Evolutionary conservation across 2,329 filamentous ascomycete genomes (phyloP), one percentile per base, ranked within the genome.

Genomic region (Aspergillus sp.): DNA sequence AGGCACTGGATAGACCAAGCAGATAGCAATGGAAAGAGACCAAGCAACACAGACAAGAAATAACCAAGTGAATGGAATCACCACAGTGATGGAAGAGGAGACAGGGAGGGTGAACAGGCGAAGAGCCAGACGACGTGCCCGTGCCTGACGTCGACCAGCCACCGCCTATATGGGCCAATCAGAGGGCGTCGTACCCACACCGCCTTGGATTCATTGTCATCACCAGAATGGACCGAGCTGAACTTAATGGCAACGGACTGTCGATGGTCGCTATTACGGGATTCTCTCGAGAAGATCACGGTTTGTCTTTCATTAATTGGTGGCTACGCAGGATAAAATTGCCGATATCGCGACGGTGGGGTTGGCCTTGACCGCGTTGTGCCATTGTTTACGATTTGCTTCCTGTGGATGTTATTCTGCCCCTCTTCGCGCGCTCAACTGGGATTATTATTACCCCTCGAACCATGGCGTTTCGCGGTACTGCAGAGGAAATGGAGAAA

Each of bases 401-500:
- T 28, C 19, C 19, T 19, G 19, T 19, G 19, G 19, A 19, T 19
- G 19, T 19, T 19, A 19, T 19, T 19, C 27, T 36, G 41, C 41
- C 32, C 41, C 41, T 43, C 41, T 26, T 35, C n/a, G n/a, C 26
- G 41, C 19, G 9, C 30, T 27, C 12, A 39, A 39, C 26, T 26
- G 12, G 9, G 4, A 19, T 9, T 28, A 39, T 39, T 39, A 19
- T 9, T 28, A 39, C 27, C 27, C 36, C 10, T 8, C 36, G 36
- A 33, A n/a, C 35, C 36, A 69, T 70, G 65, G 53, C 62, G 41
- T 47, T 56, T 26, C 64, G 60, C 50, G 67, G 54, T 45, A 62
- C 68, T 32, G 69, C 69, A 36, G 73, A 75, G 48, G 70, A 76
- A 54, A 71, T 79, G 57, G 73, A 77, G 46, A 71, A 70, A 50